These are phyloP conservation scores for Eucalyptus grandis DNA, from an alignment of 345 rosid genomes.

Conservation along the genomic window DNA sequence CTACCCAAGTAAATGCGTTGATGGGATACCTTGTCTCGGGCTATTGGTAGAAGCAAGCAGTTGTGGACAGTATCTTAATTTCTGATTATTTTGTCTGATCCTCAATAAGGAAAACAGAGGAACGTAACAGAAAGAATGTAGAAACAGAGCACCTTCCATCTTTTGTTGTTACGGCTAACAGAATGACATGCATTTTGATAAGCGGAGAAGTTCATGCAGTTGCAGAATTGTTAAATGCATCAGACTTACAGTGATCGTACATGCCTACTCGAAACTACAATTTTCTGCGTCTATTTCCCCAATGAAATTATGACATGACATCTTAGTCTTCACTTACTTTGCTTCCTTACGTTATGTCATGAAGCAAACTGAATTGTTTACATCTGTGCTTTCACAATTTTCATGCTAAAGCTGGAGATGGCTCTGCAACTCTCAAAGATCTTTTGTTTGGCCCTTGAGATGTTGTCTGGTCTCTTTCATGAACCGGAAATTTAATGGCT, in stretches of 20 bases:
- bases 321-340: background rate
- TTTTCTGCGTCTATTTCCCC: background rate
- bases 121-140: background rate
- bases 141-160: background rate
- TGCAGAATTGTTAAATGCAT: background rate
- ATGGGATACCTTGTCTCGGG: background rate
- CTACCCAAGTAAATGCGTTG: background rate
- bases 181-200: background rate
- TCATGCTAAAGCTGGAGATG: constrained; percentile 97
- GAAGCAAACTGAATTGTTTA: background rate
- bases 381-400: background rate
- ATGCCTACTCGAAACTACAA: background rate
- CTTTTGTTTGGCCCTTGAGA: background rate
- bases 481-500: background rate
- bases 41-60: background rate
- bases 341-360: background rate
- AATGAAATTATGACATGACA: background rate
- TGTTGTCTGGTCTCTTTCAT: background rate
- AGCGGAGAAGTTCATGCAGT: background rate
- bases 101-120: background rate
- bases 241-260: background rate
- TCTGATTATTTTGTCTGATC: background rate
- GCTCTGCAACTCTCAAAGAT: constrained; percentile 85
- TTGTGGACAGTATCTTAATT: background rate
- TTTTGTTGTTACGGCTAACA: background rate